Percentiles rank a stretch among this genome's conserved stretches.
These are phyloP conservation scores for Penicillium sclerotigenum DNA, from an alignment of 2,329 filamentous ascomycete genomes.

Conservation along the genomic window DNA sequence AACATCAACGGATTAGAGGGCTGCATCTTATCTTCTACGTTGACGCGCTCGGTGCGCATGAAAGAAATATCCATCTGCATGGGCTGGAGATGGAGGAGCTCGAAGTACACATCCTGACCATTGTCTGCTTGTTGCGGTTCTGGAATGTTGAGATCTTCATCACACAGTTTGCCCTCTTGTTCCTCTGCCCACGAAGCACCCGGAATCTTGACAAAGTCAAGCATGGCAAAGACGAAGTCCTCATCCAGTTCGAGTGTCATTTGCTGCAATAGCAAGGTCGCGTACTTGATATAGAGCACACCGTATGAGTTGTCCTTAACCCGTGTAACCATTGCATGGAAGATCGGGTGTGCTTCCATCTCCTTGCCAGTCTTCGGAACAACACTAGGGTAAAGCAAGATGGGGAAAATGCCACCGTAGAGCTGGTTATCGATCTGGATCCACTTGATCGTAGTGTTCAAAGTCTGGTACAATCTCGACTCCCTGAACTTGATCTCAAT, in stretches of 20 bases:
- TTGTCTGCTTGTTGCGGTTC: slow-evolving; percentile 81
- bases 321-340: slow-evolving; percentile 85
- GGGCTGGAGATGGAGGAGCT: slow-evolving; percentile 91
- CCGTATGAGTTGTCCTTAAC: slow-evolving; percentile 99
- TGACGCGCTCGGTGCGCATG: slow-evolving; percentile 92
- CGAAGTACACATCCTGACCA: slow-evolving; percentile 96
- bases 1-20: slow-evolving; percentile 96
- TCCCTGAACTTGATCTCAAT: slow-evolving; percentile 89
- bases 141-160: slow-evolving; percentile 85
- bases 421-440: slow-evolving; percentile 98
- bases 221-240: slow-evolving; percentile 92
- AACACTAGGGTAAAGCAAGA: slow-evolving; percentile 94
- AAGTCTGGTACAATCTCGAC: slow-evolving; percentile 87
- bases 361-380: slow-evolving; percentile 96
- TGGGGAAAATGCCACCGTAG: slow-evolving; percentile 96
- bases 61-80: slow-evolving; percentile 98
- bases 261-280: slow-evolving; percentile 86
- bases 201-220: slow-evolving; percentile 92
- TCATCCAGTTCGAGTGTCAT: slow-evolving; percentile 98
- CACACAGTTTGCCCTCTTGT: slow-evolving; percentile 80
- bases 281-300: slow-evolving; percentile 97
- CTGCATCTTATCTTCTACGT: slow-evolving; percentile 89
- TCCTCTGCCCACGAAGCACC: slow-evolving; percentile 84
- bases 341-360: slow-evolving; percentile 91
- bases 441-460: slow-evolving; percentile 93